Evolutionary conservation across 1,284 basidiomycete species (phyloP), one percentile per base, ranked within the genome.

Genomic region (Apiotrichum mycotoxinovorans): DNA sequence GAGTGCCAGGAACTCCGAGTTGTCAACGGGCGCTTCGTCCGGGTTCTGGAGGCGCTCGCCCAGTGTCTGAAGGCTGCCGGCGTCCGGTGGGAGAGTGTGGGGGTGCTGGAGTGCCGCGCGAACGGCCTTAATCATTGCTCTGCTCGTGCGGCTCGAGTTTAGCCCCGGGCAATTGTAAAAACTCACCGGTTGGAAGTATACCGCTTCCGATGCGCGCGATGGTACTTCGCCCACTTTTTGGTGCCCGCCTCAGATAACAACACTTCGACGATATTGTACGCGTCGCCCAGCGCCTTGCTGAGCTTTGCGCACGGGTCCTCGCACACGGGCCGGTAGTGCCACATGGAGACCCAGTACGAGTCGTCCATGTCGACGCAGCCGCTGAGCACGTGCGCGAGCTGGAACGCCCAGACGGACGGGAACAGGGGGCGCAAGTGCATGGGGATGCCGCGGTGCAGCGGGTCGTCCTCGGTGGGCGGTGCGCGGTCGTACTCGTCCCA

Each of bases 371-470:
- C 20, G 46, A 35, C 30, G 33, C 33, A 48, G 33, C 34, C 34
- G 23, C 34, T 48, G 33, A 48, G 46, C 12, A 48, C 34, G 34
- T 48, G 46, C 5, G 46, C 26, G 33, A 48, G 20, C 46, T 48
- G 46, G 46, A 48, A 48, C n/a, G 46, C 46, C 46, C 46, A 48
- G 11, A 48, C 34, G 22, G 30, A 35, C 12, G 46, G n/a, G 7
- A 48, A 25, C 25, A 5, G 14, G 23, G 10, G 14, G 25, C 30
- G 25, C 14, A 5, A 35, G 22, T 2, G n/a, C 20, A 18, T 14
- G 4, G 42, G 23, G 37, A 15, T 7, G 8, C 25, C 22, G 23
- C 23, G 11, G 12, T 15, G 10, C 10, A n/a, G 25, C 4, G 11
- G 11, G 8, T 46, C 17, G 17, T n/a, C 42, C 23, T 25, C n/a